A percentile compares a stretch with the other conserved stretches of the same genome.
Evolutionary conservation across 192 early-diverging fungal species (phyloP).

Genomic region (Gigaspora rosea): DNA sequence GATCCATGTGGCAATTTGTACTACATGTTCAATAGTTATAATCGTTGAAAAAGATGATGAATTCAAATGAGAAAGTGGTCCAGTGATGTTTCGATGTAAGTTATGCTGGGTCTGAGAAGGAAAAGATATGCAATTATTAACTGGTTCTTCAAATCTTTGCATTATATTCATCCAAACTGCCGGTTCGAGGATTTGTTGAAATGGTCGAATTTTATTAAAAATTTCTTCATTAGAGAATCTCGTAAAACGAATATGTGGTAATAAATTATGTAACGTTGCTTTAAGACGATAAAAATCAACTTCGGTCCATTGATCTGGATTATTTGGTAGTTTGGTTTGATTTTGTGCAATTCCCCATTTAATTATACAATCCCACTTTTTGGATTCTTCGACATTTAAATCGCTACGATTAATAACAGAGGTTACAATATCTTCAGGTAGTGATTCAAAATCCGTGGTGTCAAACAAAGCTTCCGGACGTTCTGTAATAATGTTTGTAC

Average conservation of each 20-base stretch:
- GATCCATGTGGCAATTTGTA: not conserved
- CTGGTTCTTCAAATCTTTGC: not conserved
- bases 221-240: not conserved
- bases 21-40: not conserved
- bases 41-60: not conserved
- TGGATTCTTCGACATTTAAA: not conserved
- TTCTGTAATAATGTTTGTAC: too few species aligned
- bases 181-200: not conserved
- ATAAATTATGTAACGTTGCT: not conserved
- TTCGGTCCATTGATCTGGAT: not conserved
- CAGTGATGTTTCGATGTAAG: not conserved
- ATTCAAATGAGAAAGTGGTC: not conserved
- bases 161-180: not conserved
- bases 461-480: too few species aligned
- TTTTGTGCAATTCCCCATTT: not conserved
- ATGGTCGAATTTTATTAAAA: not conserved
- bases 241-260: not conserved
- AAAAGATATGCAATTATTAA: not conserved
- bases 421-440: too few species aligned
- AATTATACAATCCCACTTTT: not conserved
- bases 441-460: too few species aligned
- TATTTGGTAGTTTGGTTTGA: not conserved
- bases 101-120: not conserved
- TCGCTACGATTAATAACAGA: not conserved
- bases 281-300: not conserved